Base-by-base conservation (phyloP, 176 grass and related monocot genomes). In the Aegilops tauschii region DNA sequence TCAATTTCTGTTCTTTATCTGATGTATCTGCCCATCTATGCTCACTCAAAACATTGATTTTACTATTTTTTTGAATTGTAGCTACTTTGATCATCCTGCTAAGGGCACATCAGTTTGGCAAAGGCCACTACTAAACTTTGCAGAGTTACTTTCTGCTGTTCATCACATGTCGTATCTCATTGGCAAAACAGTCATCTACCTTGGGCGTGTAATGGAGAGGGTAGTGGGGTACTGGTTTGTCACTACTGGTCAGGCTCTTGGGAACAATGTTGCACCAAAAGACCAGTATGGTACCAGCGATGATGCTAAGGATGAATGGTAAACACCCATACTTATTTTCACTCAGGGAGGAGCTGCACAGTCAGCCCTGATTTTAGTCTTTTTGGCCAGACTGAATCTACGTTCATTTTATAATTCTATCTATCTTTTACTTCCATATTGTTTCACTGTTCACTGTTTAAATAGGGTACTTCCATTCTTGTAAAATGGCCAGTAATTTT, bases 221-320 rank as follows among this genome's bases (percentile, higher is more conserved):
- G 30, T 71, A 63, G 28, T 78, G 20, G 20, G 14, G 64, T 71
- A 37, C 69, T 88, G 80, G 50, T 78, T 50, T 78, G 35, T 65
- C 72, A 61, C 47, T 78, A 20, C 64, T 27, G 42, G 73, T 78
- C 18, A 29, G 34, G 80, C 49, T 67, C 72, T 83, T 68, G 86
- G 62, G 65, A 71, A 88, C 61, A 68, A 29, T 71, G 50, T 8
- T 20, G 30, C 64, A 83, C 34, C 5, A 83, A 37, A 88, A 71
- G 13, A 78, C 25, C 80, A 83, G 8, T n/a, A 49, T 14, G 28
- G 50, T 71, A 78, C 25, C 63, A 23, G 20, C 35, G 10, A 27
- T 63, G 86, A 88, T 44, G 49, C 49, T 78, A 67, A 88, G 73
- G 36, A 70, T 6, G 71, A 88, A 83, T 78, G 80, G 87, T 88